These are phyloP conservation scores for Melampsora americana DNA, from an alignment of 1,284 basidiomycete species.

Conservation along the genomic window DNA sequence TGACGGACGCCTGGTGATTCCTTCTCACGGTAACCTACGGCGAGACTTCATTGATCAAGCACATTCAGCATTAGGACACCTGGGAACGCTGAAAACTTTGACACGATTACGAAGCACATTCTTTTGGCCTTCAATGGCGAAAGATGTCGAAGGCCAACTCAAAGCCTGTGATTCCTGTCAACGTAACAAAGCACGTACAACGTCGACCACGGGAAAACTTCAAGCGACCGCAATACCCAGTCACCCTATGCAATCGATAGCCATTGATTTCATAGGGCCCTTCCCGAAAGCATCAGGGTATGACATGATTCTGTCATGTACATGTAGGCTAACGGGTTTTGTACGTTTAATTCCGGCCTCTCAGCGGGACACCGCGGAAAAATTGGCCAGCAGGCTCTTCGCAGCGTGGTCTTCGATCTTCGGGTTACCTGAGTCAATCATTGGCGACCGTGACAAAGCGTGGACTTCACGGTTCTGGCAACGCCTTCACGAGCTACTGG, in stretches of 20 bases:
- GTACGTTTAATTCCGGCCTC: background rate
- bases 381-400: background rate
- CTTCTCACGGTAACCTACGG: too few relatives aligned
- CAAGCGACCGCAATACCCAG: too few relatives aligned
- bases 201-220: background rate
- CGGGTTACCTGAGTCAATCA: slow-evolving; percentile 48
- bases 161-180: background rate
- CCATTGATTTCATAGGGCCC: too few relatives aligned
- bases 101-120: background rate
- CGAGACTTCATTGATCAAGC: too few relatives aligned
- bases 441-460: too few relatives aligned
- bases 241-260: background rate
- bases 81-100: too few relatives aligned
- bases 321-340: too few relatives aligned
- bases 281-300: too few relatives aligned
- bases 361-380: background rate
- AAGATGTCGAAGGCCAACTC: background rate
- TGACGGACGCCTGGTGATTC: background rate
- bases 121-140: background rate
- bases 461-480: slow-evolving; percentile 51
- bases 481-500: slow-evolving; percentile 46
- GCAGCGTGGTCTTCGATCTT: background rate
- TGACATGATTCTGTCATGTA: slow-evolving; percentile 14
- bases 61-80: too few relatives aligned
- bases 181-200: background rate